Evolutionary conservation across 2,329 filamentous ascomycete species (phyloP).

Genomic region (Fusarium nanum): DNA sequence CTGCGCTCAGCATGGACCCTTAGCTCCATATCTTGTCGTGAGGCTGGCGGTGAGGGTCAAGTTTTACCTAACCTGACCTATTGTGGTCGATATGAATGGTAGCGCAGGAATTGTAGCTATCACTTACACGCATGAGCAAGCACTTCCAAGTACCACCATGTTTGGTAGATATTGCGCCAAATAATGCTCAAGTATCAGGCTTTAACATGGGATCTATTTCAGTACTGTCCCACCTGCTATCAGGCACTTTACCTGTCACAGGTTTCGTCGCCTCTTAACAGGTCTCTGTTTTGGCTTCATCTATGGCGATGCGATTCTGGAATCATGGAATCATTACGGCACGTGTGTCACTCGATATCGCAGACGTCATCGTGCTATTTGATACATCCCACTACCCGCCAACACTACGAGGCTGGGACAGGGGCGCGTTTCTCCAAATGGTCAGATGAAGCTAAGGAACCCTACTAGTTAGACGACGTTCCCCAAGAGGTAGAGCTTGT

Average conservation of each 20-base stretch:
- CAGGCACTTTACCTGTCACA: neutral
- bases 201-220: neutral
- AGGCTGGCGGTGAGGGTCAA: slow-evolving; percentile 22
- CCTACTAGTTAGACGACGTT: neutral
- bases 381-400: neutral
- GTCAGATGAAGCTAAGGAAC: slow-evolving; percentile 10
- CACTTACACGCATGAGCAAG: slow-evolving; percentile 13
- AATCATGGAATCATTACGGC: slow-evolving; percentile 1
- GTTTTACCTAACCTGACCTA: neutral
- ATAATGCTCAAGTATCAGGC: neutral
- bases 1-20: slow-evolving; percentile 10
- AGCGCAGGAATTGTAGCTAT: slow-evolving; percentile 1
- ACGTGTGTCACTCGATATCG: slow-evolving; percentile 14
- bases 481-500: neutral
- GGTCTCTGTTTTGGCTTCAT: neutral
- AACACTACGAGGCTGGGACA: neutral
- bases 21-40: neutral
- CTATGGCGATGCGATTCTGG: neutral
- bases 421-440: slow-evolving; percentile 3
- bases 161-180: neutral
- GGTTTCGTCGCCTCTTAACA: neutral
- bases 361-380: slow-evolving; percentile 20
- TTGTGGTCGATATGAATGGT: neutral
- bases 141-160: neutral
- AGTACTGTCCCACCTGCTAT: neutral